A percentile compares a stretch with the other conserved stretches of the same genome.
Conservation (phyloP, 2,329 filamentous ascomycete species). For the Aspergillus pseudoterreus region DNA sequence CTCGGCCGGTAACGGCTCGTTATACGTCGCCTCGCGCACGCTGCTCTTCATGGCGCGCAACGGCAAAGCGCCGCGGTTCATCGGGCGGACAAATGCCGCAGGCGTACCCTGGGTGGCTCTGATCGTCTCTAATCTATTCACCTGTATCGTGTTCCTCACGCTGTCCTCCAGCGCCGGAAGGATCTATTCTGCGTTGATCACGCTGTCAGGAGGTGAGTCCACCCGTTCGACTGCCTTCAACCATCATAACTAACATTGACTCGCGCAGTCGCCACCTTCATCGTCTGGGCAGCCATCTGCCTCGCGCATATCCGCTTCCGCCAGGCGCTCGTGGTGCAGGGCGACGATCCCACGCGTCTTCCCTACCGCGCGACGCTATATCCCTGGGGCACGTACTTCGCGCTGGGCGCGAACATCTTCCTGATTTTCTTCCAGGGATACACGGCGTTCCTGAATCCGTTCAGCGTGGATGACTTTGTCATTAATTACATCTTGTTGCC, state of each 20-base stretch:
- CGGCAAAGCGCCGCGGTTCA: constrained; percentile 65
- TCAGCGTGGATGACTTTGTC: constrained; percentile 49
- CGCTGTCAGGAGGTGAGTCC: constrained; percentile 30
- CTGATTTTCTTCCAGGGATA: constrained; percentile 54
- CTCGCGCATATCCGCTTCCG: constrained; percentile 43
- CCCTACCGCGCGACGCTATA: constrained; percentile 50
- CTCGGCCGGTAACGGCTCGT: constrained; percentile 68
- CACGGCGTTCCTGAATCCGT: constrained; percentile 49
- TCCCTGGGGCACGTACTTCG: constrained; percentile 49
- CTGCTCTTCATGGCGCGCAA: constrained; percentile 73
- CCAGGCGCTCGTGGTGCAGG: constrained; percentile 33
- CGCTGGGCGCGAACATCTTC: constrained; percentile 46
- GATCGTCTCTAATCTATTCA: constrained; percentile 66
- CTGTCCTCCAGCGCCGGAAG: constrained; percentile 28
- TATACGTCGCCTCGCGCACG: constrained; percentile 74
- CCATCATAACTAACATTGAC: background rate
- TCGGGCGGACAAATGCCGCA: constrained; percentile 63
- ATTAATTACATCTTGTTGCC: constrained; percentile 55
- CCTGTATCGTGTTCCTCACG: constrained; percentile 39
- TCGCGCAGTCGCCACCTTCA: constrained; percentile 34
- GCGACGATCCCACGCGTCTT: constrained; percentile 36
- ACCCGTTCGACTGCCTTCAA: background rate
- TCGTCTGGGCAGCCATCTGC: constrained; percentile 39
- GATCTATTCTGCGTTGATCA: constrained; percentile 30
- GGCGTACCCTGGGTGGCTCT: constrained; percentile 61